These are phyloP conservation scores for Backusella liffmaniae DNA, from an alignment of 192 early-diverging fungal genomes.

Conservation along the genomic window DNA sequence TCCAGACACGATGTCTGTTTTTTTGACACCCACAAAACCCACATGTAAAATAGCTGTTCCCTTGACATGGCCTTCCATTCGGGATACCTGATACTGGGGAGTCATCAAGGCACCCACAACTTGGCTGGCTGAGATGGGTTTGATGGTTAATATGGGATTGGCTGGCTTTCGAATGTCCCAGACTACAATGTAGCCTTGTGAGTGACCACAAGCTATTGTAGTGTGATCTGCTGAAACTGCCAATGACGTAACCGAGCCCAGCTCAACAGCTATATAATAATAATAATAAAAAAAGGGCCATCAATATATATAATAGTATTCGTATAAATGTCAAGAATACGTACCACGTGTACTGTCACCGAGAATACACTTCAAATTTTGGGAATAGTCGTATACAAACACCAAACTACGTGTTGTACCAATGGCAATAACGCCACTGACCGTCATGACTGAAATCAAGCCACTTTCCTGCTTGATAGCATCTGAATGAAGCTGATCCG, in stretches of 20 bases:
- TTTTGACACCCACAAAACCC: slow-evolving; percentile 55
- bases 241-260: slow-evolving; percentile 56
- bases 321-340: background rate
- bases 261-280: slow-evolving; percentile 38
- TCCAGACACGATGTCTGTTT: slow-evolving; percentile 53
- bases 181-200: slow-evolving; percentile 52
- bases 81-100: slow-evolving; percentile 8
- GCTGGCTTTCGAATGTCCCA: slow-evolving; percentile 54
- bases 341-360: slow-evolving; percentile 35
- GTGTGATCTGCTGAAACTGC: slow-evolving; percentile 57
- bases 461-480: slow-evolving; percentile 41
- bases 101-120: slow-evolving; percentile 27
- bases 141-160: slow-evolving; percentile 47
- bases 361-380: slow-evolving; percentile 45
- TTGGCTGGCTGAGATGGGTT: slow-evolving; percentile 48
- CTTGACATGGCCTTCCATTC: slow-evolving; percentile 57
- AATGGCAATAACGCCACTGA: slow-evolving; percentile 53
- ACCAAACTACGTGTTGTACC: slow-evolving; percentile 57
- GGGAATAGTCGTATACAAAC: slow-evolving; percentile 53
- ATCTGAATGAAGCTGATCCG: slow-evolving; percentile 54
- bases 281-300: background rate
- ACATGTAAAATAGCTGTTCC: slow-evolving; percentile 56
- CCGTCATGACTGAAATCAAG: slow-evolving; percentile 39
- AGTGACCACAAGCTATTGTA: slow-evolving; percentile 53
- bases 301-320: background rate